Conservation (phyloP, 1,139 yeast genomes). For the Suhomyces wounanorum region DNA sequence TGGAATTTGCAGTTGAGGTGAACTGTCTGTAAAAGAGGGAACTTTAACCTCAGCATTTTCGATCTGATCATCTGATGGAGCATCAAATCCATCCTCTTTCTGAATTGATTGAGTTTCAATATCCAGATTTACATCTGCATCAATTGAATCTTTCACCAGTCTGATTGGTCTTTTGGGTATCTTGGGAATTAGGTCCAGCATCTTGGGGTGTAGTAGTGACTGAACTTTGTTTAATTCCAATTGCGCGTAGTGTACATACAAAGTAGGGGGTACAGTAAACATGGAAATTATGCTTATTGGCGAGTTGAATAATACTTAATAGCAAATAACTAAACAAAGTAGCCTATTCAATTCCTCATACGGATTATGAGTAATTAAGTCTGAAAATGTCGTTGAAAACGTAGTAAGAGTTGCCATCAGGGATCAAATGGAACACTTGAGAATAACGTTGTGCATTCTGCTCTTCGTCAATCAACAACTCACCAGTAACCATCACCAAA, state of each 20-base stretch:
- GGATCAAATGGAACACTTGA: constrained; percentile 95
- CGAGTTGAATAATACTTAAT: background rate
- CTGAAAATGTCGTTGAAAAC: constrained; percentile 97
- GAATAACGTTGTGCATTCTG: constrained; percentile 94
- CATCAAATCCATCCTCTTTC: background rate
- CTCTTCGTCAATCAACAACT: constrained; percentile 88
- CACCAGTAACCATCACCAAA: constrained; percentile 97
- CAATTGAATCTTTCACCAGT: background rate
- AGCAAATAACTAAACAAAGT: background rate
- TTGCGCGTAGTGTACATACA: background rate
- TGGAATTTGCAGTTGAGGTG: background rate
- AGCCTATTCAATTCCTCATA: background rate
- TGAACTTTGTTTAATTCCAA: background rate
- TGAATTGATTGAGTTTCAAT: background rate
- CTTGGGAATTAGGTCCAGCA: background rate
- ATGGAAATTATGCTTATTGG: background rate
- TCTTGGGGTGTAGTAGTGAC: background rate
- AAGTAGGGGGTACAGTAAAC: background rate
- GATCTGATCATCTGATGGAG: background rate
- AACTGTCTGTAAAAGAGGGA: background rate
- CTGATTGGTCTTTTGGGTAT: constrained; percentile 2
- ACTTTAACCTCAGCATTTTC: background rate
- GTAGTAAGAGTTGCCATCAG: constrained; percentile 87
- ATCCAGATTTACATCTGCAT: background rate
- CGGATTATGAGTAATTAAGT: constrained; percentile 64